Percentiles rank a stretch among this genome's conserved stretches.
These are phyloP conservation scores for Aspergillus quadrilineatus DNA, from an alignment of 2,329 filamentous ascomycete genomes.

Conservation along the genomic window DNA sequence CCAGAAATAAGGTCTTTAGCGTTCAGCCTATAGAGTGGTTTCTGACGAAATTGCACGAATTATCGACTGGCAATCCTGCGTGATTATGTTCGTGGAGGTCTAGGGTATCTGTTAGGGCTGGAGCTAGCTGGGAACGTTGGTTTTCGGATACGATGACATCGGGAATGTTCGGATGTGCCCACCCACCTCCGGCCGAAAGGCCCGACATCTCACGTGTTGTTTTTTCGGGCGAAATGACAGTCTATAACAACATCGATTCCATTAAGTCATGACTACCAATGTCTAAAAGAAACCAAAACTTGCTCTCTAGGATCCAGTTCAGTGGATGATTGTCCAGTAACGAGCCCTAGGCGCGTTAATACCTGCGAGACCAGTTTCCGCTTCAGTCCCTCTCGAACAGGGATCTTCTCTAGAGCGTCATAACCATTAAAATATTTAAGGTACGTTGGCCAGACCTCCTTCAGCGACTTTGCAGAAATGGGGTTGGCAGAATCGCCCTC, in stretches of 20 bases:
- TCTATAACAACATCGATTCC: neutral
- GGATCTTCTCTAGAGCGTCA: slow-evolving; percentile 80
- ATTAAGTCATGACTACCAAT: slow-evolving; percentile 56
- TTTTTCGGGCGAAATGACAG: neutral
- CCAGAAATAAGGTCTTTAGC: neutral
- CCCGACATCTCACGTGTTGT: slow-evolving; percentile 13
- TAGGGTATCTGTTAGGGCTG: slow-evolving; percentile 17
- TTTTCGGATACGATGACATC: slow-evolving; percentile 13
- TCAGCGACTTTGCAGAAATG: slow-evolving; percentile 41
- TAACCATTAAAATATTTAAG: slow-evolving; percentile 85
- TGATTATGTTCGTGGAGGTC: neutral
- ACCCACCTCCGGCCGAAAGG: slow-evolving; percentile 10
- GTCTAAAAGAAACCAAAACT: slow-evolving; percentile 61
- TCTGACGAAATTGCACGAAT: neutral
- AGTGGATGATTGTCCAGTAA: slow-evolving; percentile 48
- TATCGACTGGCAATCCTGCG: slow-evolving; percentile 8
- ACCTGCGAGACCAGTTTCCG: slow-evolving; percentile 63
- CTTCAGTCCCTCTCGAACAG: slow-evolving; percentile 81
- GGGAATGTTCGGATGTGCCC: slow-evolving; percentile 21
- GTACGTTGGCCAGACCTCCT: slow-evolving; percentile 69
- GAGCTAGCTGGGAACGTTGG: neutral
- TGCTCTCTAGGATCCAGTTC: slow-evolving; percentile 37
- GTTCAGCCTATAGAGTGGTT: neutral
- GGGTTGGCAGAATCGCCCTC: slow-evolving; percentile 26
- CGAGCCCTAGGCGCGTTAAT: slow-evolving; percentile 64